Evolutionary conservation across 2,329 filamentous ascomycete species (phyloP).

Genomic region (Triangularia setosa): DNA sequence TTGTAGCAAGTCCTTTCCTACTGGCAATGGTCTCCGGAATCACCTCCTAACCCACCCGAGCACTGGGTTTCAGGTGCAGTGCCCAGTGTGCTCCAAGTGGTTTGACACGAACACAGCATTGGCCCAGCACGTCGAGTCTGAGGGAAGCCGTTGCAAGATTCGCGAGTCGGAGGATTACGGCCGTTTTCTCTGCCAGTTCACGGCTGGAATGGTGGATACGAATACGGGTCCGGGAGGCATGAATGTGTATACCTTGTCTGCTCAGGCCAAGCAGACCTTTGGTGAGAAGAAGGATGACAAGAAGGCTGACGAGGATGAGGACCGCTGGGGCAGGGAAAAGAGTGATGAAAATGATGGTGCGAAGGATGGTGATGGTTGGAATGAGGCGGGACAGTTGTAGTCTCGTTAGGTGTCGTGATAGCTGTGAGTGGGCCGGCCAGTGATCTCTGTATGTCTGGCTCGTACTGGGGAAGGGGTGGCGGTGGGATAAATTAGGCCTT

Average conservation of each 20-base stretch:
- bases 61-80: slow-evolving; percentile 32
- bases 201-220: slow-evolving; percentile 36
- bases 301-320: background rate
- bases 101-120: slow-evolving; percentile 43
- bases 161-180: slow-evolving; percentile 39
- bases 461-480: background rate
- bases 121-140: slow-evolving; percentile 47
- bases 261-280: background rate
- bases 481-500: background rate
- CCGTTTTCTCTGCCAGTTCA: slow-evolving; percentile 37
- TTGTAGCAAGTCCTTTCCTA: slow-evolving; percentile 40
- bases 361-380: background rate
- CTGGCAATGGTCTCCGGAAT: slow-evolving; percentile 28
- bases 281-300: background rate
- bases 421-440: background rate
- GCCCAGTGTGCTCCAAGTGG: slow-evolving; percentile 41
- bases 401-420: background rate
- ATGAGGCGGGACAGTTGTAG: background rate
- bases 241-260: background rate
- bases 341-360: background rate
- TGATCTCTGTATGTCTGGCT: background rate
- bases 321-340: background rate
- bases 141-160: slow-evolving; percentile 40
- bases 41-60: slow-evolving; percentile 47
- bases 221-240: background rate